These are phyloP conservation scores for Seminavis robusta DNA, from an alignment of 108 stramenopile genomes.

Conservation along the genomic window DNA sequence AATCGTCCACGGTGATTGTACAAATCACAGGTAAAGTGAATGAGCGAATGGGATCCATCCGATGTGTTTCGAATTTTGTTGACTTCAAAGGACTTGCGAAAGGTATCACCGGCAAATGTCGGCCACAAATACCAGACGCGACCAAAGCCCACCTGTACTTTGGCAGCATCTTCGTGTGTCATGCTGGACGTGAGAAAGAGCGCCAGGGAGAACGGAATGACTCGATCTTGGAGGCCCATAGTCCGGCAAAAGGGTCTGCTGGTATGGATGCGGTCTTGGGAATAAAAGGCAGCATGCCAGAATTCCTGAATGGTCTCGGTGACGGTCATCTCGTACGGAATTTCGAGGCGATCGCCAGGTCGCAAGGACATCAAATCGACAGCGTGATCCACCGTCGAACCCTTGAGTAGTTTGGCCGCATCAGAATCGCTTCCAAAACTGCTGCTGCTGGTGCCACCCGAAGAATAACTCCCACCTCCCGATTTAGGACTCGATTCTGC, in stretches of 20 bases:
- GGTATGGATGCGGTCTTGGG: conserved; percentile 84
- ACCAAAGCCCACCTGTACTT: conserved; percentile 80
- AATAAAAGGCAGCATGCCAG: conserved; percentile 80
- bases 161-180: conserved; percentile 86
- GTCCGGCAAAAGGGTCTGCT: conserved; percentile 82
- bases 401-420: too few relatives aligned
- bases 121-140: conserved; percentile 80
- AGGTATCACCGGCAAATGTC: conserved; percentile 83
- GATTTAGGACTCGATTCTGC: too few relatives aligned
- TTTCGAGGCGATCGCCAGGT: conserved; percentile 61
- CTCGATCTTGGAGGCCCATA: conserved; percentile 81
- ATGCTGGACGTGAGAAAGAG: conserved; percentile 73
- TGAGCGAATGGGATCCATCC: conserved; percentile 70
- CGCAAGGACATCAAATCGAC: conserved; percentile 51
- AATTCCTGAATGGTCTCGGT: conserved; percentile 62
- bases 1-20: conserved; percentile 80
- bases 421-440: too few relatives aligned
- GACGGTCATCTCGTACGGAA: conserved; percentile 83
- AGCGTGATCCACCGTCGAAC: conserved; percentile 55
- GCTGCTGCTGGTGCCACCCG: background rate
- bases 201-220: conserved; percentile 67
- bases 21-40: conserved; percentile 70
- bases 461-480: too few relatives aligned
- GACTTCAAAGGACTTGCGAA: conserved; percentile 72
- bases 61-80: conserved; percentile 63